A percentile compares a stretch with the other conserved stretches of the same genome.
Evolutionary conservation across 2,329 filamentous ascomycete species (phyloP).

Genomic region (Fusarium metavorans): DNA sequence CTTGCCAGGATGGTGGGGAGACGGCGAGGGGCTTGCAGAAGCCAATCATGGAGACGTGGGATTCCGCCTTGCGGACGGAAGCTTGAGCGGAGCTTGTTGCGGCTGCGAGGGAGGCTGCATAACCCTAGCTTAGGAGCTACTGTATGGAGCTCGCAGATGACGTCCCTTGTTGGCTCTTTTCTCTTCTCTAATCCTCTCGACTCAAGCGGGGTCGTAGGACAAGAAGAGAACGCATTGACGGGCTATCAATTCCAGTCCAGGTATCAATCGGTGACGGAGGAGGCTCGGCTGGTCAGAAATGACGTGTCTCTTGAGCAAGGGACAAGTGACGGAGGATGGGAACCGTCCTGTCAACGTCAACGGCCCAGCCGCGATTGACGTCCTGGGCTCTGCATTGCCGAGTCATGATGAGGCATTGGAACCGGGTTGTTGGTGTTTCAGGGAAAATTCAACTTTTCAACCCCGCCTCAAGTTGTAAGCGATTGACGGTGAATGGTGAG

Average conservation of each 20-base stretch:
- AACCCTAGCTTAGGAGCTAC: conserved; percentile 18
- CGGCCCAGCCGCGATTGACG: conserved; percentile 10
- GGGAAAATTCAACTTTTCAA: conserved; percentile 11
- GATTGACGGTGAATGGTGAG: conserved; percentile 18
- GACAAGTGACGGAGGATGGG: conserved; percentile 22
- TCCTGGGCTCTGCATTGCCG: conserved; percentile 6
- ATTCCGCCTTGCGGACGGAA: conserved; percentile 29
- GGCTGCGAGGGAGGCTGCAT: conserved; percentile 12
- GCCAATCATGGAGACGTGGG: conserved; percentile 29
- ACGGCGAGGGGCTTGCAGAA: conserved; percentile 27
- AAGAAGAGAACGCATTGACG: conserved; percentile 20
- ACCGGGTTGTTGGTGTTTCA: conserved; percentile 32
- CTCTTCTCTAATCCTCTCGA: conserved; percentile 15
- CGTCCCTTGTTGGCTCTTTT: conserved; percentile 37
- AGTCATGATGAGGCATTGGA: conserved; percentile 32
- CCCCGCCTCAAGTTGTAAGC: conserved; percentile 16
- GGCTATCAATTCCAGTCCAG: conserved; percentile 34
- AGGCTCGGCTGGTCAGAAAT: conserved; percentile 32
- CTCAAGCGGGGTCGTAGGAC: background rate
- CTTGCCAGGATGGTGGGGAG: conserved; percentile 30
- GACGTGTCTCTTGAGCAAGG: conserved; percentile 37
- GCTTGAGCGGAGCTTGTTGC: conserved; percentile 24
- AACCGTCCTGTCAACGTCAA: conserved; percentile 13
- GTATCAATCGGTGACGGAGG: conserved; percentile 38
- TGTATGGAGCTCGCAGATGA: conserved; percentile 24